Base-by-base conservation (phyloP, 495 filamentous ascomycete species). In the Jackrogersella minutella region DNA sequence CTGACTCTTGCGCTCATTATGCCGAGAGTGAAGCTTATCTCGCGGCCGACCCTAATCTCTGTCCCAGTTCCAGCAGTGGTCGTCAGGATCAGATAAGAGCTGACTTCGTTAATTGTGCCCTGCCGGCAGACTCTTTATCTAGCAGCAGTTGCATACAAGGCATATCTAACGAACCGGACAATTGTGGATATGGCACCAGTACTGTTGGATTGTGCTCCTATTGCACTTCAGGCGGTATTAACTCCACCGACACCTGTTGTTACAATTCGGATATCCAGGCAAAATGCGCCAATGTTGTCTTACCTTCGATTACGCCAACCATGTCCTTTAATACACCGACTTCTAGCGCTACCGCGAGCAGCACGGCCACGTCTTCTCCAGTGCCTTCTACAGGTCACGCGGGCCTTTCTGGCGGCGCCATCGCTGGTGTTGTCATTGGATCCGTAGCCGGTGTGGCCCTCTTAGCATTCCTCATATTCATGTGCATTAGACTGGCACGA, bases 161-260 rank as follows among this genome's bases (percentile, higher is more conserved):
- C 54, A 83, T 85, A 28, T 73, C 80, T 26, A 99, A 98, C 73
- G 93, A 99, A 78, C 87, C 88, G 0, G 77, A 89, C 31, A 89
- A 98, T 69, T 99, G 96, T 77, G 96, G 96, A 40, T 99, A 88
- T 74, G 85, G 85, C 28, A 79, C 85, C 14, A 98, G 96, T 76
- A 85, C 92, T 0, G 78, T 90, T 63, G 93, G 93, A 1, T 82
- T 99, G 39, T 99, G 96, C 78, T 84, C 87, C 13, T 97, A 93
- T 70, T 99, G 96, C 76, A 83, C 83, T 24, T 80, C 86, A 10
- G 93, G 90, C 69, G 92, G 93, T 24, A 85, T 89, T 36, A 97
- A 97, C 77, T 88, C 92, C 13, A 98, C 92, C 50, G 96, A 99
- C 76, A 95, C 93, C 0, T 99, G 96, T 80, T 99, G 96, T 72